Percentiles rank a stretch among this genome's conserved stretches.
Evolutionary conservation across 768 basidiomycete species (phyloP).

Genomic region (Tremella mesenterica): DNA sequence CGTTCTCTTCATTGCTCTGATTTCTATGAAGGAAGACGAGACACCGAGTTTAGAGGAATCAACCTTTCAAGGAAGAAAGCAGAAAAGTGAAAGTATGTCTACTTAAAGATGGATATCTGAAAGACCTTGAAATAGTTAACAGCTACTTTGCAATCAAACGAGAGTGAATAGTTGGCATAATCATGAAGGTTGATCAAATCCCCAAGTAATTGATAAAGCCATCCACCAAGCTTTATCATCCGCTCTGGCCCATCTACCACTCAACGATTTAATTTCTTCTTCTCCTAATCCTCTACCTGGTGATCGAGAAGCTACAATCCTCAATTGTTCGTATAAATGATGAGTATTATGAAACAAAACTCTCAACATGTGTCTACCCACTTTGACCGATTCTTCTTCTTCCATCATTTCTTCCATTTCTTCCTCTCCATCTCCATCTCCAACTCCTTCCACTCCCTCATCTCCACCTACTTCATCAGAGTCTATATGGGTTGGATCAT

Average conservation of each 20-base stretch:
- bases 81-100: background rate
- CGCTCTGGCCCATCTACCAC: slow-evolving; percentile 14
- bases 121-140: background rate
- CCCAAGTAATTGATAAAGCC: slow-evolving; percentile 21
- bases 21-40: no score
- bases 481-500: background rate
- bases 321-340: slow-evolving; percentile 21
- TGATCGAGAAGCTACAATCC: background rate
- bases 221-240: slow-evolving; percentile 20
- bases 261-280: slow-evolving; percentile 19
- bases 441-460: background rate
- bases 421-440: slow-evolving; percentile 1
- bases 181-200: no score
- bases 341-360: slow-evolving; percentile 30
- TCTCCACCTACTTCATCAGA: background rate
- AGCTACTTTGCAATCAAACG: no score
- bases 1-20: no score
- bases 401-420: slow-evolving; percentile 11
- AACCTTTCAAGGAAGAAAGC: no score
- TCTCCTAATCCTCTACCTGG: slow-evolving; percentile 5
- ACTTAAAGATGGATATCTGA: background rate
- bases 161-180: no score
- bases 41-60: no score
- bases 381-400: slow-evolving; percentile 22
- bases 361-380: slow-evolving; percentile 22